Evolutionary conservation across 495 filamentous ascomycete species (phyloP), one percentile per base, ranked within the genome.

Genomic region (Achaetomiella virescens): DNA sequence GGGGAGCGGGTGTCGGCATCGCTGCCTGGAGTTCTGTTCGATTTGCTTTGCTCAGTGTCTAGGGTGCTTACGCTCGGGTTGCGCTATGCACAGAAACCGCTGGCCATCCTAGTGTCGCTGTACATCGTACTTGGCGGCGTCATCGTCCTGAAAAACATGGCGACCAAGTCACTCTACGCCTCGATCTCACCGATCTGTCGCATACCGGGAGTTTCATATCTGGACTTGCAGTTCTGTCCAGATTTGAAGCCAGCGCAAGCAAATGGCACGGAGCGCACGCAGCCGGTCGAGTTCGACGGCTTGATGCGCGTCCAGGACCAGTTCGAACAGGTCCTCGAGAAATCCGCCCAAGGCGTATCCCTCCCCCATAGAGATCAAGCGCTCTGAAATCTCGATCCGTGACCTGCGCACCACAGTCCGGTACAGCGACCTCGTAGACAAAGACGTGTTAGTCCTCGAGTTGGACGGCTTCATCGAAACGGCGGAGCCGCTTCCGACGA

Each of bases 281-380:
- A 7, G 36, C 64, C 58, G 8, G 73, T 84, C 17, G 80, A 86
- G 51, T 90, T 89, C 54, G 82, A 86, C 38, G 73, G 81, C 52
- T 71, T 90, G 21, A 83, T 89, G 69, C 73, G 74, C 9, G 75
- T 85, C 5, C 87, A 91, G 65, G 68, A 76, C 11, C 72, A 76
- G 43, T 86, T 91, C 42, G 84, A 86, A 63, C 75, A 79, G 22
- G 79, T 90, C 0, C 69, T 89, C 6, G 78, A 86, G 54, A 79
- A 80, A 45, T 77, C 76, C 15, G 74, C 78, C 3, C 71, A 78
- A 18, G 75, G 80, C n/a, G 78, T 78, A 2, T 78, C 77, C 6
- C 70, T 88, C 15, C 86, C n/a, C 85, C 1, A 66, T 84, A 55
- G 81, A 84, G 58, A 87, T 89, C 79, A 88, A 86, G 68, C 73